These are phyloP conservation scores for Coelastrella sp. DNA, from an alignment of 139 green algal genomes.

Conservation along the genomic window DNA sequence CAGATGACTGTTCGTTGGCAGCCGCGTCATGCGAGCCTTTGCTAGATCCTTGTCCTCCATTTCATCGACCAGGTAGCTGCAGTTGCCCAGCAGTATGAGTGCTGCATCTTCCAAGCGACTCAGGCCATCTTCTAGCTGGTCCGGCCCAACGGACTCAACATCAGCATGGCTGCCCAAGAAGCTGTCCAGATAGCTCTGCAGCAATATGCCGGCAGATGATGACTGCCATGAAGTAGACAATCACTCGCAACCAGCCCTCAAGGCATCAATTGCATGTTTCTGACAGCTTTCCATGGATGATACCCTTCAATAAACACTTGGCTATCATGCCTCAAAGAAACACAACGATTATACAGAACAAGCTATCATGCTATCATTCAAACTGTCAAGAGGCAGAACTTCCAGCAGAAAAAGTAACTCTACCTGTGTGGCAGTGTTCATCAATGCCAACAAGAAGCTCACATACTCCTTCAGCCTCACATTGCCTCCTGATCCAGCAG, in stretches of 20 bases:
- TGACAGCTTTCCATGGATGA: too few relatives aligned
- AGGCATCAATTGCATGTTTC: too few relatives aligned
- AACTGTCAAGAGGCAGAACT: too few relatives aligned
- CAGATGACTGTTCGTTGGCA: constrained; percentile 24
- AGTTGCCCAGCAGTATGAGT: constrained; percentile 43
- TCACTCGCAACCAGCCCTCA: too few relatives aligned
- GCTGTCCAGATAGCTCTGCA: constrained; percentile 20
- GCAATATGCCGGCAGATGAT: too few relatives aligned
- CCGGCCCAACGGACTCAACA: constrained; percentile 1
- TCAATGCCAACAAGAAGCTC: constrained; percentile 50
- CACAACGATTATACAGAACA: too few relatives aligned
- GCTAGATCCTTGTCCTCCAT: not conserved
- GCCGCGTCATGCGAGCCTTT: constrained; percentile 27
- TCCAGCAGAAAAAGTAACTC: not conserved
- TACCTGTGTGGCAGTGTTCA: constrained; percentile 53
- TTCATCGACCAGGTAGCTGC: not conserved
- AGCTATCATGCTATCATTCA: too few relatives aligned
- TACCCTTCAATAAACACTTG: too few relatives aligned
- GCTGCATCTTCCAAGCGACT: constrained; percentile 56
- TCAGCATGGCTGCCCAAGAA: not conserved
- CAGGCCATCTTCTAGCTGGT: constrained; percentile 51
- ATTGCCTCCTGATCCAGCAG: constrained; percentile 33
- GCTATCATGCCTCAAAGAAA: too few relatives aligned
- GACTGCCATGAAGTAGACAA: too few relatives aligned
- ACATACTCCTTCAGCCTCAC: constrained; percentile 60